Conservation (phyloP, 345 rosid genomes). For the Noccaea bulbosa region DNA sequence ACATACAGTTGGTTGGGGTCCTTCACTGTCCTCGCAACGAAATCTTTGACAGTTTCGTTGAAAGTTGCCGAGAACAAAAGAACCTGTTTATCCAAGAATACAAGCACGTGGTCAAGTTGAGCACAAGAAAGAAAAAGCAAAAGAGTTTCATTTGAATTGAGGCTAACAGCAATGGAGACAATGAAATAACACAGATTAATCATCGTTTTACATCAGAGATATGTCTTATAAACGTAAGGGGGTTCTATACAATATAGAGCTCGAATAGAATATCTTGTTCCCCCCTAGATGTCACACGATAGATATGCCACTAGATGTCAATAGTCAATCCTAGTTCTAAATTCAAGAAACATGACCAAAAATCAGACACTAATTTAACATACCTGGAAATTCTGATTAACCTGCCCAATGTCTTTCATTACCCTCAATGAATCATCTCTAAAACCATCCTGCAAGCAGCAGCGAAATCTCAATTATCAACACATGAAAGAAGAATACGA, state of each 20-base stretch:
- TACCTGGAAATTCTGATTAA: constrained; percentile 71
- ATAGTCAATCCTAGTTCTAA: neutral
- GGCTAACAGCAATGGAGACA: constrained; percentile 14
- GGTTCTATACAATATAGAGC: neutral
- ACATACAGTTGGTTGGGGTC: constrained; percentile 89
- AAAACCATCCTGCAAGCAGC: constrained; percentile 81
- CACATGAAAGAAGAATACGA: neutral
- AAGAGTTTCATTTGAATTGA: constrained; percentile 13
- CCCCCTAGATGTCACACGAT: neutral
- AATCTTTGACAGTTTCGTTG: constrained; percentile 77
- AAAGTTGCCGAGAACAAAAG: constrained; percentile 96
- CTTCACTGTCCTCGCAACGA: constrained; percentile 61
- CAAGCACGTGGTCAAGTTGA: neutral
- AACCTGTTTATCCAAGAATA: constrained; percentile 50
- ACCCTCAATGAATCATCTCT: constrained; percentile 86
- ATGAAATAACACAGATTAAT: constrained; percentile 5
- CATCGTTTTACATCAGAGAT: neutral
- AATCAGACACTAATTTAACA: constrained; percentile 34
- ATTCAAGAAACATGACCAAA: constrained; percentile 19
- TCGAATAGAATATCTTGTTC: neutral
- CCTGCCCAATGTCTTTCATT: constrained; percentile 77
- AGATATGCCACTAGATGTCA: constrained; percentile 12
- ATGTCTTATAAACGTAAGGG: neutral
- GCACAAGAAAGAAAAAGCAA: constrained; percentile 9
- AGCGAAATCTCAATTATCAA: constrained; percentile 14